These are phyloP conservation scores for Rhizopogon sp. DNA, from an alignment of 768 basidiomycete species.

Conservation along the genomic window DNA sequence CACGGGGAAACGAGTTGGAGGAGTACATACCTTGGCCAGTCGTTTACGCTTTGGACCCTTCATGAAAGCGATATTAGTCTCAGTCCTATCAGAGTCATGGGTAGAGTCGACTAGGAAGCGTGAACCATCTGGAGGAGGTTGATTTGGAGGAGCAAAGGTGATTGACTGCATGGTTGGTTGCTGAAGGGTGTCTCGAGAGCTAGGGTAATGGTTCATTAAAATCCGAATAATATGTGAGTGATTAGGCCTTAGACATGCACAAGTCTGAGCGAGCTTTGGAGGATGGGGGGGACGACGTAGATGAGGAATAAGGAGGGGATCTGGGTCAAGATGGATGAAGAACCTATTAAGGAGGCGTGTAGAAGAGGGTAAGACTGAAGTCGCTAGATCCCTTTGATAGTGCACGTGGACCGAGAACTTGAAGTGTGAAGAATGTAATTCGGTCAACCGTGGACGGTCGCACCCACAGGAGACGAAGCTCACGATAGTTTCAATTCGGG, in stretches of 20 bases:
- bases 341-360: not conserved
- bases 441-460: not conserved
- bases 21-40: conserved; percentile 39
- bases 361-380: too few species aligned
- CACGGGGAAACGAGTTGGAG: not conserved
- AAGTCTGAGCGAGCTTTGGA: not conserved
- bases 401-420: not conserved
- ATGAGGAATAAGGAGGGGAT: too few species aligned
- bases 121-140: conserved; percentile 15
- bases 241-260: not conserved
- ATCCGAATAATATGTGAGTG: not conserved
- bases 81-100: conserved; percentile 23
- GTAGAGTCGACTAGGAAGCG: conserved; percentile 15
- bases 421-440: not conserved
- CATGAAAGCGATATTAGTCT: conserved; percentile 37
- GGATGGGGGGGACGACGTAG: not conserved
- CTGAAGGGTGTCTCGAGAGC: conserved; percentile 14
- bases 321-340: too few species aligned
- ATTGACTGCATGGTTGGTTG: conserved; percentile 15
- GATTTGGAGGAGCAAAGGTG: conserved; percentile 18
- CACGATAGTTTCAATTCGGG: too few species aligned
- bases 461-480: too few species aligned
- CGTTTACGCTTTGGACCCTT: conserved; percentile 52
- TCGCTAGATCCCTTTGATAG: not conserved
- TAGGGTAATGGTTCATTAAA: conserved; percentile 31